Percentiles rank a stretch among this genome's conserved stretches.
These are phyloP conservation scores for Sarocladium brachiariae DNA, from an alignment of 2,329 filamentous ascomycete species.

Conservation along the genomic window DNA sequence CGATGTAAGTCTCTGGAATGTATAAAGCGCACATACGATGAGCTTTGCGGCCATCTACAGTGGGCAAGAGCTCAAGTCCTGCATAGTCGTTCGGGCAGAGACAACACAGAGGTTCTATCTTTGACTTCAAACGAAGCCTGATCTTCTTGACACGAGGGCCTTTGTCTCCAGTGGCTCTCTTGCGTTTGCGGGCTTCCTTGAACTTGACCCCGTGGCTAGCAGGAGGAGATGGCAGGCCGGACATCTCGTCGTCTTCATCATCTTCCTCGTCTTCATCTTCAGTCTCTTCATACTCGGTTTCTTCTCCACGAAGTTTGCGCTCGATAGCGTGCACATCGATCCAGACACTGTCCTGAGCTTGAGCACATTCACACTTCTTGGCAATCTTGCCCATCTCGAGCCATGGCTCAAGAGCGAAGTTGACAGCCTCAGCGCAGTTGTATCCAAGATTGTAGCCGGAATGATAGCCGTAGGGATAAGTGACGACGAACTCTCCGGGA, in stretches of 20 bases:
- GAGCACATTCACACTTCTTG: conserved; percentile 92
- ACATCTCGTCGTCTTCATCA: conserved; percentile 52
- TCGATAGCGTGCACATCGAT: conserved; percentile 95
- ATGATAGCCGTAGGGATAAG: conserved; percentile 96
- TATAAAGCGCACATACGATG: conserved; percentile 87
- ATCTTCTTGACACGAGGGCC: conserved; percentile 63
- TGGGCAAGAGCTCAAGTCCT: conserved; percentile 74
- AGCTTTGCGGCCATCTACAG: conserved; percentile 79
- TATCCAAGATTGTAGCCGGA: conserved; percentile 97
- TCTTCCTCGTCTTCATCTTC: conserved; percentile 66
- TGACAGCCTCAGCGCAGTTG: conserved; percentile 97
- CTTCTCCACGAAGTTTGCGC: conserved; percentile 84
- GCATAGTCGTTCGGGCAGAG: conserved; percentile 88
- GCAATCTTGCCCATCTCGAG: conserved; percentile 90
- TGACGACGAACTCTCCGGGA: conserved; percentile 96
- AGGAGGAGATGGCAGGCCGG: conserved; percentile 72
- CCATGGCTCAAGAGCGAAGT: conserved; percentile 95
- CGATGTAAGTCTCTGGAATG: conserved; percentile 85
- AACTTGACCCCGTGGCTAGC: conserved; percentile 64
- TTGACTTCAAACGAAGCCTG: conserved; percentile 65
- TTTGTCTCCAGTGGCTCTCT: conserved; percentile 27
- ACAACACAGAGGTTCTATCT: conserved; percentile 73
- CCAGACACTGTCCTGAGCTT: conserved; percentile 96
- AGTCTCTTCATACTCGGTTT: conserved; percentile 75
- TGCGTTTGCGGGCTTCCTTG: conserved; percentile 60